Conservation (phyloP, 192 early-diverging fungal species). For the Rhizophagus sp. region DNA sequence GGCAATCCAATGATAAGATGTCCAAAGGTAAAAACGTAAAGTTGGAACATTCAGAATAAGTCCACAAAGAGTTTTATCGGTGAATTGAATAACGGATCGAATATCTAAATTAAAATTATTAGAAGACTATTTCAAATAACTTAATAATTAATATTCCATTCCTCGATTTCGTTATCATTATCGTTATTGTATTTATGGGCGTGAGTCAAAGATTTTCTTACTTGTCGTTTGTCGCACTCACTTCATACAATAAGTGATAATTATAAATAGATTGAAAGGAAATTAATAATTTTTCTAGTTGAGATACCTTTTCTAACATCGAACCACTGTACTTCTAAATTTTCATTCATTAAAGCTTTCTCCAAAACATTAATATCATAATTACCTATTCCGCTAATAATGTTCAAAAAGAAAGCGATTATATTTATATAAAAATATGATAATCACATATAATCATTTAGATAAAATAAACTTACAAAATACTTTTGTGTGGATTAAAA, state of each 20-base stretch:
- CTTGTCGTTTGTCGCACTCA: no score
- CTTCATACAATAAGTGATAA: no score
- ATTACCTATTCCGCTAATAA: conserved; percentile 9
- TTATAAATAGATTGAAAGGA: not conserved
- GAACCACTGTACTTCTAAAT: conserved; percentile 28
- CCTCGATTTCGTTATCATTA: not conserved
- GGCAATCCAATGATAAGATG: conserved; percentile 26
- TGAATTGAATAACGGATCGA: conserved; percentile 26
- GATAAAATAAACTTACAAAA: conserved; percentile 7
- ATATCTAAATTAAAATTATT: conserved; percentile 21
- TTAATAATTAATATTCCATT: not conserved
- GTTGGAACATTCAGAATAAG: conserved; percentile 17
- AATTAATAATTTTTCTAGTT: not conserved
- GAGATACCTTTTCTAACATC: conserved; percentile 26
- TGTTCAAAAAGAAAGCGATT: not conserved
- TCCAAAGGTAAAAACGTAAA: conserved; percentile 6
- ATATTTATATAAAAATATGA: not conserved
- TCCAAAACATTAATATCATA: conserved; percentile 31
- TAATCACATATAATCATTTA: not conserved
- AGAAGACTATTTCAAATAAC: no score
- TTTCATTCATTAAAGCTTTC: conserved; percentile 4
- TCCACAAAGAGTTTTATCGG: conserved; percentile 26
- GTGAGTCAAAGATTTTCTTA: not conserved
- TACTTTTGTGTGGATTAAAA: conserved; percentile 29
- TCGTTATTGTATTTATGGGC: not conserved